Base-by-base conservation (phyloP, 2,329 filamentous ascomycete genomes). In the Bipolaris zeicola region DNA sequence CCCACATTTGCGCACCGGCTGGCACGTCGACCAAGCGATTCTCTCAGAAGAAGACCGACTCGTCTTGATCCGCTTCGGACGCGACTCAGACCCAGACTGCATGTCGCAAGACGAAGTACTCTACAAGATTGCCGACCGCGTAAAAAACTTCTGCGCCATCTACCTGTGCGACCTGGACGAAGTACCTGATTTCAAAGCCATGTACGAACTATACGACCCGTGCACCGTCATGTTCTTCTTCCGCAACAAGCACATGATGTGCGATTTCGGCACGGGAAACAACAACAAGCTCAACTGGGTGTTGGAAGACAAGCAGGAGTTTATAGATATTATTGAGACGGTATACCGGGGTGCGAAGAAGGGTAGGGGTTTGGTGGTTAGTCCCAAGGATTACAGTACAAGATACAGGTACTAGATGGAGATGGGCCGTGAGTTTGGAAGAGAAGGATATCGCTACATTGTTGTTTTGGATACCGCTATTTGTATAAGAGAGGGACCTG, bases 221-320 rank as follows among this genome's bases (percentile, higher is more conserved):
- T 91, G 93, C 80, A 96, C 95, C 3, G 88, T 98, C 77, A 97
- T 97, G 90, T 96, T 91, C 82, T 96, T 96, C 83, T 96, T 93
- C 82, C 87, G 94, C 60, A 99, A 99, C 77, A 99, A 99, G 77
- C 92, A 97, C 79, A 98, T 98, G 87, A 96, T 96, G 90, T 92
- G 90, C 76, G 94, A 98, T 85, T 92, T 97, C 67, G 94, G 72
- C 6, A 99, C 95, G 1, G 95, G 95, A 64, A 96, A 99, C 80
- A 99, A 99, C 78, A 99, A 99, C 77, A 98, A 98, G 78, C 82
- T 97, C 66, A 97, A 97, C 75, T 96, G 92, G 89, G 91, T 96
- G 45, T 82, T 96, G 50, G 93, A 98, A 78, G 94, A 99, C 74
- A 98, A 99, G 80, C 94, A 98, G 77, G 95, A 99, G 80, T 82